These are phyloP conservation scores for Globisporangium lucens DNA, from an alignment of 352 stramenopile species.

Conservation along the genomic window DNA sequence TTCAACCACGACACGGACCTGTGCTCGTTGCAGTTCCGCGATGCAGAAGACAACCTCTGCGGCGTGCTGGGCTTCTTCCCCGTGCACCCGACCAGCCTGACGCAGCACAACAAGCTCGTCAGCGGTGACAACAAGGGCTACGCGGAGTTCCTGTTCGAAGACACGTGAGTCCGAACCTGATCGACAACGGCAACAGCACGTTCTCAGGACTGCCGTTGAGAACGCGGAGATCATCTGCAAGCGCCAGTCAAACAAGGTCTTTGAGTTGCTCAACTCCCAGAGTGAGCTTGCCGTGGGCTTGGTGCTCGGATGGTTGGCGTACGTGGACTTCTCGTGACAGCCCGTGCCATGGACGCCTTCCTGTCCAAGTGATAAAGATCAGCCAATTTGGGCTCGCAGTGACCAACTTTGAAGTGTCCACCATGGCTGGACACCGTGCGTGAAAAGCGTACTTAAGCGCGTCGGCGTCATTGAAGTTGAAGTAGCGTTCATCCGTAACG, in stretches of 20 bases:
- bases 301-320: slow-evolving; percentile 30
- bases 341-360: slow-evolving; percentile 44
- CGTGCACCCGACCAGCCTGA: slow-evolving; percentile 81
- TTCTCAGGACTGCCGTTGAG: slow-evolving; percentile 29
- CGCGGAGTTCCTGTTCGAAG: slow-evolving; percentile 39
- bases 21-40: slow-evolving; percentile 52
- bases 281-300: slow-evolving; percentile 26
- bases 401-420: slow-evolving; percentile 58
- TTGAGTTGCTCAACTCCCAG: slow-evolving; percentile 20
- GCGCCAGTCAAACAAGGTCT: slow-evolving; percentile 32
- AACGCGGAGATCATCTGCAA: slow-evolving; percentile 40
- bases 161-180: slow-evolving; percentile 38
- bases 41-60: slow-evolving; percentile 26
- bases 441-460: slow-evolving; percentile 32
- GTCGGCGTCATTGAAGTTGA: slow-evolving; percentile 34
- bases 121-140: slow-evolving; percentile 82
- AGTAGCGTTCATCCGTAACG: slow-evolving; percentile 36
- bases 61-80: slow-evolving; percentile 70
- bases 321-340: slow-evolving; percentile 33
- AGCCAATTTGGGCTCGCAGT: slow-evolving; percentile 48
- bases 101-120: slow-evolving; percentile 61
- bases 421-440: slow-evolving; percentile 47
- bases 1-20: slow-evolving; percentile 67
- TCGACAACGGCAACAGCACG: slow-evolving; percentile 43
- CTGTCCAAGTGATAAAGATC: slow-evolving; percentile 50